These are phyloP conservation scores for Fusarium globosum DNA, from an alignment of 2,329 filamentous ascomycete species.

Conservation along the genomic window DNA sequence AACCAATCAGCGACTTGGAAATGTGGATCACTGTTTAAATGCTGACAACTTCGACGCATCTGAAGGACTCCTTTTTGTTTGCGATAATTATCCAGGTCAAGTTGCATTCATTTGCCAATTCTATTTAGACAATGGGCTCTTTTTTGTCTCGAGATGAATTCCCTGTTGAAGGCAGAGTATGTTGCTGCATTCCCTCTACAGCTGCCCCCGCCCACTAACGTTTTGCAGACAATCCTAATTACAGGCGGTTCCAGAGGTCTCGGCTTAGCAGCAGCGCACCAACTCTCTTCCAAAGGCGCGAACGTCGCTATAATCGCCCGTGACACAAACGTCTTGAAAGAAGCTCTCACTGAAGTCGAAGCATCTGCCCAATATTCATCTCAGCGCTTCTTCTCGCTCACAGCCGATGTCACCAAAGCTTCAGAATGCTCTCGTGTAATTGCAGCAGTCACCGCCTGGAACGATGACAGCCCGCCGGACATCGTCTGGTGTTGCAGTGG, in stretches of 20 bases:
- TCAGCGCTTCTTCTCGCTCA: constrained; percentile 24
- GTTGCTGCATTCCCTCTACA: neutral
- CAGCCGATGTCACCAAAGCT: constrained; percentile 18
- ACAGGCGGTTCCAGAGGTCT: constrained; percentile 32
- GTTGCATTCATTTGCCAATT: fast-evolving
- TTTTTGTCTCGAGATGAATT: constrained; percentile 18
- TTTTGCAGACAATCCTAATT: constrained; percentile 17
- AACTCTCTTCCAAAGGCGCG: constrained; percentile 26
- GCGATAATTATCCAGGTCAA: neutral
- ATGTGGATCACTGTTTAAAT: constrained; percentile 7
- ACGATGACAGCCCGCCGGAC: constrained; percentile 1
- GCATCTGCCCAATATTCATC: constrained; percentile 5
- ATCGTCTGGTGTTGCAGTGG: constrained; percentile 35
- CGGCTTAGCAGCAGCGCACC: constrained; percentile 23
- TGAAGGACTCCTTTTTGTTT: neutral
- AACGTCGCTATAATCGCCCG: constrained; percentile 23
- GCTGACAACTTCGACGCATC: constrained; percentile 22
- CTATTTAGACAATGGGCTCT: neutral
- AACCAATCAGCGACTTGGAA: neutral
- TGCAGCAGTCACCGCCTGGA: constrained; percentile 21
- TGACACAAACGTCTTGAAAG: neutral
- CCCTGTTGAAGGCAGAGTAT: constrained; percentile 17
- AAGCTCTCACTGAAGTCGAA: constrained; percentile 20
- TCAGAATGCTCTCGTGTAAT: constrained; percentile 18
- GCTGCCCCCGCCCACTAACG: neutral